These are phyloP conservation scores for Erysimum cheiranthoides DNA, from an alignment of 345 rosid genomes.

Conservation along the genomic window DNA sequence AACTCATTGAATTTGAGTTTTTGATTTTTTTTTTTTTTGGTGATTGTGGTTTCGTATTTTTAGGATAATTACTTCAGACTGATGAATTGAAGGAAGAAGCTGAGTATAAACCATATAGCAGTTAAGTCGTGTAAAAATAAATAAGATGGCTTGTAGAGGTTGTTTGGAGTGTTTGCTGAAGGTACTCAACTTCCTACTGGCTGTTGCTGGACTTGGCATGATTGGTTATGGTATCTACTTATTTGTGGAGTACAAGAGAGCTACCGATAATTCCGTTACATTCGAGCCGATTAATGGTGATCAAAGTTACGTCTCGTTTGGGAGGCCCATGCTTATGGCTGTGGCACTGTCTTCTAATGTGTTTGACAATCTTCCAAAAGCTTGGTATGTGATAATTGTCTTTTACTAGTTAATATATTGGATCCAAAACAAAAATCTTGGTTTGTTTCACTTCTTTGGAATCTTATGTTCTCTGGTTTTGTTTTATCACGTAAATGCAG, in stretches of 20 bases:
- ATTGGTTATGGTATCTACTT: conserved; percentile 96
- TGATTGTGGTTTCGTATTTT: conserved; percentile 11
- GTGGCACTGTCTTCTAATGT: conserved; percentile 60
- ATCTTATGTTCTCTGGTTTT: conserved; percentile 17
- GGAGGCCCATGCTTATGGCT: conserved; percentile 87
- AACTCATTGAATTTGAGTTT: background rate
- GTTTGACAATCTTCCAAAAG: conserved; percentile 72
- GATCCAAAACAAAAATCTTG: background rate
- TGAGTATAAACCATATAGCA: conserved; percentile 9
- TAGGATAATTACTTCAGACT: conserved; percentile 39
- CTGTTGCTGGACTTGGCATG: conserved; percentile 84
- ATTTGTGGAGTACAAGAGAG: conserved; percentile 72
- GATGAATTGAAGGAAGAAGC: conserved; percentile 47
- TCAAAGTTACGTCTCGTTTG: conserved; percentile 56
- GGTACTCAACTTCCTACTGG: conserved; percentile 80
- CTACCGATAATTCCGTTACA: conserved; percentile 43
- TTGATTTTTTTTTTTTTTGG: background rate
- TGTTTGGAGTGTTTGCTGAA: conserved; percentile 81
- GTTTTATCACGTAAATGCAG: conserved; percentile 53
- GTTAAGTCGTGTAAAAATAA: background rate
- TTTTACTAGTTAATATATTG: background rate
- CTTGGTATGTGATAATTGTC: conserved; percentile 68
- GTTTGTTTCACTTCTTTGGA: background rate
- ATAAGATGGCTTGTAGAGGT: conserved; percentile 81
- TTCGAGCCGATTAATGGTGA: conserved; percentile 45